Percentiles rank a stretch among this genome's conserved stretches.
phyloP scores from a whole-genome alignment of 306 rosid species.

The Casuarina cunninghamiana region DNA sequence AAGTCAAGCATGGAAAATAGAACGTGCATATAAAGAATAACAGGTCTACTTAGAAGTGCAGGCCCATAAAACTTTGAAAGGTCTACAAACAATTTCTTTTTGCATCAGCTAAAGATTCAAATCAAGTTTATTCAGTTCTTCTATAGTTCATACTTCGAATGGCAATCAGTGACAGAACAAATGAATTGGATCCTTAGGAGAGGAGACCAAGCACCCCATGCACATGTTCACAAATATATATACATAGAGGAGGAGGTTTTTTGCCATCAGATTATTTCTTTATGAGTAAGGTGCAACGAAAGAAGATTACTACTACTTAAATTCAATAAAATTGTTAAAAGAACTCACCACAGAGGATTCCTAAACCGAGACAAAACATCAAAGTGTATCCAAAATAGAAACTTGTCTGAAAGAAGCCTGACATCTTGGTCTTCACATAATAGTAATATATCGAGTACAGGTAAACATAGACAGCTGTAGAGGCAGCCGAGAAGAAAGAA shows the following conservation, averaged over 20 bases:
- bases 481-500: constrained; percentile 99
- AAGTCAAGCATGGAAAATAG: not conserved
- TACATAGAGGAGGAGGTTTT: not conserved
- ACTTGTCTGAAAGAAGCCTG: constrained; percentile 99
- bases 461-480: constrained; percentile 94
- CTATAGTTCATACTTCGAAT: not conserved
- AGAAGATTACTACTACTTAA: not conserved
- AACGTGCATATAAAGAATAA: not conserved
- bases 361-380: constrained; percentile 98
- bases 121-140: not conserved
- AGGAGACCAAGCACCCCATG: not conserved
- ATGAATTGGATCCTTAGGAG: not conserved
- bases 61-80: not conserved
- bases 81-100: not conserved
- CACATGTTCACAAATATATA: not conserved
- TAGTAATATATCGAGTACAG: constrained; percentile 91
- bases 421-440: constrained; percentile 98
- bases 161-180: not conserved
- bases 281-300: not conserved
- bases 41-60: not conserved
- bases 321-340: constrained; percentile 10
- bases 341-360: constrained; percentile 93
- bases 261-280: not conserved
- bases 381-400: constrained; percentile 97
- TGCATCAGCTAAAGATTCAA: not conserved